Evolutionary conservation across 176 grass and related monocot species (phyloP).

Genomic region (Bonia amplexicaulis): DNA sequence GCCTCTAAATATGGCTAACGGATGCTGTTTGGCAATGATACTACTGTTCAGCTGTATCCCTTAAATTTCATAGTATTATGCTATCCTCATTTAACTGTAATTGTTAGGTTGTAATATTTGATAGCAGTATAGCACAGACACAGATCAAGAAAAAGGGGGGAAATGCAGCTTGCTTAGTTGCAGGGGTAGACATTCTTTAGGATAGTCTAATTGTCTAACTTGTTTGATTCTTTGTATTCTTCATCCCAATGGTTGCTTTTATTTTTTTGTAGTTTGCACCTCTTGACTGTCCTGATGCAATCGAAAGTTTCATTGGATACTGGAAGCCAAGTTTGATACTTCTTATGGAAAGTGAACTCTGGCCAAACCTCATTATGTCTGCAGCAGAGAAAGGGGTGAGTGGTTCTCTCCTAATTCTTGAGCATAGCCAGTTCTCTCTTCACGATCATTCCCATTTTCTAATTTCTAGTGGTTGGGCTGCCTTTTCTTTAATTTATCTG

Average conservation of each 20-base stretch:
- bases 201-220: neutral
- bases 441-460: neutral
- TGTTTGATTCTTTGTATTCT: neutral
- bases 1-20: neutral
- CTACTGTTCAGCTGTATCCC: neutral
- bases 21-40: neutral
- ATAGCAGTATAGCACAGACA: neutral
- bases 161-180: neutral
- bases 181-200: neutral
- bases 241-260: neutral
- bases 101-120: neutral
- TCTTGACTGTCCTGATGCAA: constrained; percentile 60
- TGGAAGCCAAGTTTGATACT: constrained; percentile 73
- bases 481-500: neutral
- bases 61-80: neutral
- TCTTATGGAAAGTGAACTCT: constrained; percentile 95
- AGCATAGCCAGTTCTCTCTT: neutral
- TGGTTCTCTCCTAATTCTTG: constrained; percentile 2
- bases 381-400: constrained; percentile 69
- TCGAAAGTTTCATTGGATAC: constrained; percentile 66
- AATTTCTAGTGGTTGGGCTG: constrained; percentile 4
- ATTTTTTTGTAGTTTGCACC: constrained; percentile 68
- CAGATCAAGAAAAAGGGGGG: neutral
- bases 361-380: constrained; percentile 90
- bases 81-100: neutral